Conservation (phyloP, 768 basidiomycete species). For the Strobilomyces echinocephalus region DNA sequence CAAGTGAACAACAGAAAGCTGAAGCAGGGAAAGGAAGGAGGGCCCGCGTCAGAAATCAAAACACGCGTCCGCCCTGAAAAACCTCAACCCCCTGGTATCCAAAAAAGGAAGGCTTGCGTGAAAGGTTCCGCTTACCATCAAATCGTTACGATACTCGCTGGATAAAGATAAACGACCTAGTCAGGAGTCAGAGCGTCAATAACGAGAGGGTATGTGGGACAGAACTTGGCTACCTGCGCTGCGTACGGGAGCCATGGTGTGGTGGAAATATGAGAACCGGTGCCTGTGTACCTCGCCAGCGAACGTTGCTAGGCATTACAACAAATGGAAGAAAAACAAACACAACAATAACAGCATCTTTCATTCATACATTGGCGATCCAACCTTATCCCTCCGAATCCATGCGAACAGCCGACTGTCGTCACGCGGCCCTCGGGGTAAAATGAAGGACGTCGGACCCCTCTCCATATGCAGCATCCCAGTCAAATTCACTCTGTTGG, state of each 20-base stretch:
- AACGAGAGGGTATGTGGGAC: neutral
- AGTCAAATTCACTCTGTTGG: slow-evolving; percentile 62
- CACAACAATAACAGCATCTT: slow-evolving; percentile 21
- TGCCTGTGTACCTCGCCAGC: neutral
- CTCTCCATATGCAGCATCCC: slow-evolving; percentile 59
- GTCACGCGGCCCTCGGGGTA: slow-evolving; percentile 19
- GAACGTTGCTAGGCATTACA: slow-evolving; percentile 26
- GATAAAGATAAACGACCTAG: neutral
- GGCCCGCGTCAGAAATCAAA: slow-evolving; percentile 12
- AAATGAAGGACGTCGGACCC: slow-evolving; percentile 72
- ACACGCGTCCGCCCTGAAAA: slow-evolving; percentile 33
- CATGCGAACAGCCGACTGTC: slow-evolving; percentile 4
- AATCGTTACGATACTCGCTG: slow-evolving; percentile 11
- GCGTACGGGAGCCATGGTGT: neutral
- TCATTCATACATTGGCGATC: slow-evolving; percentile 22
- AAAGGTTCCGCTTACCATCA: slow-evolving; percentile 27
- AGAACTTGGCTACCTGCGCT: slow-evolving; percentile 12
- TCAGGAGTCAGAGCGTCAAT: slow-evolving; percentile 7
- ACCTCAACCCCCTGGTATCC: slow-evolving; percentile 26
- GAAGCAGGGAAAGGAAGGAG: slow-evolving; percentile 22
- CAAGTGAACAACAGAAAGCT: slow-evolving; percentile 29
- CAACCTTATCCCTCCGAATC: slow-evolving; percentile 8
- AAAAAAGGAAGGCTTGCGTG: slow-evolving; percentile 26
- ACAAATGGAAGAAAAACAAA: slow-evolving; percentile 8
- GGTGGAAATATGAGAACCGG: neutral